phyloP scores from a whole-genome alignment of 164 flowering plant genomes.

The Berberis thunbergii region DNA sequence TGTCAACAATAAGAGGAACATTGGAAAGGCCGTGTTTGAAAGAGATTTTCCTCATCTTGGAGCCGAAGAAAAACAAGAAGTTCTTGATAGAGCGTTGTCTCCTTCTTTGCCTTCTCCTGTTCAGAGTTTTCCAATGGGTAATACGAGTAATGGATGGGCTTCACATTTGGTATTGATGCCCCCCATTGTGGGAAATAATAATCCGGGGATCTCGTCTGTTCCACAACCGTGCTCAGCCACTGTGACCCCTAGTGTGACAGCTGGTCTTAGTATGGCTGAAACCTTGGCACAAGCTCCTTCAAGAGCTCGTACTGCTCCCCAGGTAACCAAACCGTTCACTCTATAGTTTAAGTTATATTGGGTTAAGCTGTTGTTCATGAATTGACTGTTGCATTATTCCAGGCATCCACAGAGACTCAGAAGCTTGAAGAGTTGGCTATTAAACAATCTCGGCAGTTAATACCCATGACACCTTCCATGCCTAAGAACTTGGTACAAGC shows the following conservation, averaged over 20 bases:
- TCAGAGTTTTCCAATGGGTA: slow-evolving; percentile 56
- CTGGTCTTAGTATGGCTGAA: slow-evolving; percentile 92
- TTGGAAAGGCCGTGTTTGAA: slow-evolving; percentile 44
- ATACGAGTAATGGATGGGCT: slow-evolving; percentile 74
- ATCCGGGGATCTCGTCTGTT: slow-evolving; percentile 20
- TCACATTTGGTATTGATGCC: slow-evolving; percentile 87
- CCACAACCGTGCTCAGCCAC: slow-evolving; percentile 25
- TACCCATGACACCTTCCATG: slow-evolving; percentile 70
- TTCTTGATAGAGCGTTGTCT: slow-evolving; percentile 55
- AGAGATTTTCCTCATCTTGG: slow-evolving; percentile 74
- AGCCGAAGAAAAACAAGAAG: slow-evolving; percentile 53
- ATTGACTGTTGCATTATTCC: slow-evolving; percentile 7
- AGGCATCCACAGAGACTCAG: slow-evolving; percentile 62
- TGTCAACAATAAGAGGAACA: slow-evolving; percentile 20
- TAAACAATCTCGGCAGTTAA: slow-evolving; percentile 72
- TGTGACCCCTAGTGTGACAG: slow-evolving; percentile 23
- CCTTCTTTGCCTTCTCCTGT: slow-evolving; percentile 52
- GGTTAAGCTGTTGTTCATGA: background rate
- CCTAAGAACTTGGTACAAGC: slow-evolving; percentile 56
- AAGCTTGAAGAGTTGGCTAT: slow-evolving; percentile 80
- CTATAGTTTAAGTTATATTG: background rate
- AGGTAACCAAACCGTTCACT: slow-evolving; percentile 29
- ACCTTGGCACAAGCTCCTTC: slow-evolving; percentile 67
- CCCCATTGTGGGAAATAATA: slow-evolving; percentile 31
- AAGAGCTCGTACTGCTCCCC: slow-evolving; percentile 51